phyloP scores from a whole-genome alignment of 139 green algal genomes.

The Chlorokybus atmophyticus region DNA sequence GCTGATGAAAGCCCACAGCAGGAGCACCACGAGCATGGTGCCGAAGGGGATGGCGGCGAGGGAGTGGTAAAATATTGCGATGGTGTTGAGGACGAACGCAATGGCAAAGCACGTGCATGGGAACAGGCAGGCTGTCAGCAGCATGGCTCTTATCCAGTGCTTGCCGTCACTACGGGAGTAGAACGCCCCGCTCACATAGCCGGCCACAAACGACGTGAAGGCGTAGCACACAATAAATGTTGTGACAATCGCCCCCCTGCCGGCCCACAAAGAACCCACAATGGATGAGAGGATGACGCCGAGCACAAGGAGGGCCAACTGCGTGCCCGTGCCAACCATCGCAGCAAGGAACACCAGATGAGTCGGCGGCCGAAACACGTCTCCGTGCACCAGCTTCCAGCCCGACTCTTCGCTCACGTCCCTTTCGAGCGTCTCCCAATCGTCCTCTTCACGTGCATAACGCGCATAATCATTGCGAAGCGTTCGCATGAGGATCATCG shows the following conservation, averaged over 20 bases:
- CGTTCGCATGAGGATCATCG: constrained; percentile 92
- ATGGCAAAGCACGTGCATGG: constrained; percentile 65
- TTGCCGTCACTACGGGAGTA: constrained; percentile 73
- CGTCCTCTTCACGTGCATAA: constrained; percentile 56
- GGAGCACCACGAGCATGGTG: constrained; percentile 77
- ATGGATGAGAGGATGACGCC: constrained; percentile 84
- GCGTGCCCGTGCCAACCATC: constrained; percentile 58
- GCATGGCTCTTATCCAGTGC: constrained; percentile 81
- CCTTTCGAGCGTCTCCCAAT: constrained; percentile 65
- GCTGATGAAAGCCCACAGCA: constrained; percentile 80
- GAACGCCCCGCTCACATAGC: constrained; percentile 63
- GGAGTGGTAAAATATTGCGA: constrained; percentile 83
- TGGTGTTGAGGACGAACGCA: constrained; percentile 81
- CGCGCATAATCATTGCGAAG: constrained; percentile 81
- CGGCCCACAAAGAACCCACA: constrained; percentile 28
- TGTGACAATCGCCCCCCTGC: constrained; percentile 74
- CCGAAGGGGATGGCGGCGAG: constrained; percentile 82
- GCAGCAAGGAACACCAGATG: constrained; percentile 63
- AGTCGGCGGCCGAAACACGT: constrained; percentile 80
- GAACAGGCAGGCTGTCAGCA: constrained; percentile 69
- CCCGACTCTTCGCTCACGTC: constrained; percentile 85
- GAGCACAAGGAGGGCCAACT: constrained; percentile 71
- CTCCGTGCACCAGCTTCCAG: constrained; percentile 95
- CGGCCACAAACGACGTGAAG: constrained; percentile 70
- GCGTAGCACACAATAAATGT: constrained; percentile 89